Base-by-base conservation (phyloP, 108 stramenopile genomes). In the Skeletonema marinoi region DNA sequence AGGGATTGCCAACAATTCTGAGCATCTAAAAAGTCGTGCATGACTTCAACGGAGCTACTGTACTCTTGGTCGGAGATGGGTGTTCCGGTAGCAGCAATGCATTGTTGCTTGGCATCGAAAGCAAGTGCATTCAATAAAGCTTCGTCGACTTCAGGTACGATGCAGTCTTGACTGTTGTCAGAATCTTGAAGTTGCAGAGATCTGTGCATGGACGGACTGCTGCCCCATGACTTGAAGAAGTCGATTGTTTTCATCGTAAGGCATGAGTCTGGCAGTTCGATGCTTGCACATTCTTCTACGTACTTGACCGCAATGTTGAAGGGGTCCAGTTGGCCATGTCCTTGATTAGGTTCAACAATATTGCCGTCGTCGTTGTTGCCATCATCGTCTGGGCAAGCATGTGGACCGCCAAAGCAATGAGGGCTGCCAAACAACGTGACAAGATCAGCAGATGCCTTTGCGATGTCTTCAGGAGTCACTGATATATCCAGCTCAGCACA, bases 81-180 rank as follows among this genome's bases (percentile, higher is more conserved):
- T 60, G 66, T 19, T 3, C 62, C 66, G 19, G 59, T 66, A 19
- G 19, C 41, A 74, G 56, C 17, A 65, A 56, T 25, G 25, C 54
- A 56, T 25, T 56, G 54, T 56, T 25, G 54, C 7, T 56, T 56
- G 50, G 50, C 66, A 5, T 13, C 14, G n/a, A 66, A 29, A n/a
- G 66, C 17, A 68, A 61, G 5, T 10, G 9, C 67, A 30, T 68
- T 51, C 63, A 64, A 39, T 21, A 21, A 8, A 8, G 63, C 11
- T 21, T 79, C 78, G 38, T 83, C 73, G 32, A 83, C 19, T 19
- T 74, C 65, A 65, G 82, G 82, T 4, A 78, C 65, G 32, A 33
- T 65, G 73, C 82, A 83, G 2, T 50, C 77, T 8, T 48, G 58
- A 12, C 21, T 51, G 10, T 38, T 44, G 21, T n/a, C 63, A 29